A percentile compares a stretch with the other conserved stretches of the same genome.
Conservation (phyloP, 2,329 filamentous ascomycete genomes). For the Lecanicillium sp. region DNA sequence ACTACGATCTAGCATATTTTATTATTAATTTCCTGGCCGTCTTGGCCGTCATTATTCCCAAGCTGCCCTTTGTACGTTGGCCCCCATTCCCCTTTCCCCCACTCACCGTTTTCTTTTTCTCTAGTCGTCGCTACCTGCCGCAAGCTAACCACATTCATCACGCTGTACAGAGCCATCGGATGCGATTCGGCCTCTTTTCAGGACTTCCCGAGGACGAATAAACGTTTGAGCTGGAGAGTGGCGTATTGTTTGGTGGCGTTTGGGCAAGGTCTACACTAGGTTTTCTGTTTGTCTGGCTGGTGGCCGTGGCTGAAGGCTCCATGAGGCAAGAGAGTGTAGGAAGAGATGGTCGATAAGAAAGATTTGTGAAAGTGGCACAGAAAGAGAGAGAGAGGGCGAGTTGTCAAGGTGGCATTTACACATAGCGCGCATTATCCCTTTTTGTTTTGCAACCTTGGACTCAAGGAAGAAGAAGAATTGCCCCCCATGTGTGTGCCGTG, state of each 20-base stretch:
- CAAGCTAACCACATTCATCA: too few species aligned
- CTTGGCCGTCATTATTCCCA: constrained; percentile 88
- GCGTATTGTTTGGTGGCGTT: constrained; percentile 1
- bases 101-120: too few species aligned
- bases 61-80: constrained; percentile 77
- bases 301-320: constrained; percentile 1
- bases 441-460: constrained; percentile 12
- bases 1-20: constrained; percentile 96
- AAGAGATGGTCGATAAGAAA: too few species aligned
- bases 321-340: too few species aligned
- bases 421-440: constrained; percentile 27
- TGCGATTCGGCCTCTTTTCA: constrained; percentile 69
- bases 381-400: constrained; percentile 4
- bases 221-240: constrained; percentile 9
- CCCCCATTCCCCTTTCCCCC: not conserved
- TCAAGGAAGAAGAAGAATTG: constrained; percentile 9
- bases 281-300: constrained; percentile 3
- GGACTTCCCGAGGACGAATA: constrained; percentile 54
- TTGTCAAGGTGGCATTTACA: constrained; percentile 19
- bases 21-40: constrained; percentile 94
- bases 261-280: constrained; percentile 6
- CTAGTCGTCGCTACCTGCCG: too few species aligned
- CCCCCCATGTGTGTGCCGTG: constrained; percentile 1
- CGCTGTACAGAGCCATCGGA: constrained; percentile 70
- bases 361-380: too few species aligned